Percentiles rank a stretch among this genome's conserved stretches.
phyloP scores from a whole-genome alignment of 2,329 filamentous ascomycete species.

The Cladophialophora yegresii region DNA sequence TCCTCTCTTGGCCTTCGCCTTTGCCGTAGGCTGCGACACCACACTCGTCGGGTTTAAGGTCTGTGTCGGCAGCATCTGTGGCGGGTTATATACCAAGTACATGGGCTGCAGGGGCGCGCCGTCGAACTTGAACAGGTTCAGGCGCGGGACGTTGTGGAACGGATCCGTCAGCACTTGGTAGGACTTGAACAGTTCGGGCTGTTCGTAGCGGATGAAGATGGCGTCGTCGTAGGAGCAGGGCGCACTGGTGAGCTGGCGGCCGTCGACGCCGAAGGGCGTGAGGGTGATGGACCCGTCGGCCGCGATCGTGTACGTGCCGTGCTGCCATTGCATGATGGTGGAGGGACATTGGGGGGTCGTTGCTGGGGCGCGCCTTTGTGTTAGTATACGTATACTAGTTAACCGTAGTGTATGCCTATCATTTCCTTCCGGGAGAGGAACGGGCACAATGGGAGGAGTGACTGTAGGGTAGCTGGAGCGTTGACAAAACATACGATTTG shows the following conservation, averaged over 20 bases:
- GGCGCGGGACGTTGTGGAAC: constrained; percentile 63
- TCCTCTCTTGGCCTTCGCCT: constrained; percentile 41
- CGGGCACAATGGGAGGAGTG: background rate
- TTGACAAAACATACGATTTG: constrained; percentile 61
- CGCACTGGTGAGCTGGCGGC: constrained; percentile 66
- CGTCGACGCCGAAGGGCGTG: constrained; percentile 65
- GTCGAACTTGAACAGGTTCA: constrained; percentile 66
- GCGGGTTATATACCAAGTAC: constrained; percentile 64
- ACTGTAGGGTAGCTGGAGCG: background rate
- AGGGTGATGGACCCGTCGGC: constrained; percentile 61
- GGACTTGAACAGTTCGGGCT: constrained; percentile 62
- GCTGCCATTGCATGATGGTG: constrained; percentile 72
- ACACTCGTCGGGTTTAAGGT: constrained; percentile 61
- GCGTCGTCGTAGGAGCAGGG: constrained; percentile 61
- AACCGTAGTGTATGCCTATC: background rate
- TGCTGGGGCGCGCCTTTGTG: constrained; percentile 46
- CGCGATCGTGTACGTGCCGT: constrained; percentile 62
- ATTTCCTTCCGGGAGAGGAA: background rate
- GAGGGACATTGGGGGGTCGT: constrained; percentile 61
- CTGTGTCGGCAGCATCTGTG: constrained; percentile 69
- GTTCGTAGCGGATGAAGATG: constrained; percentile 67
- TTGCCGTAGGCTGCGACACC: constrained; percentile 42
- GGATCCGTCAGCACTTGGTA: constrained; percentile 55
- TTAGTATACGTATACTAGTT: constrained; percentile 5
- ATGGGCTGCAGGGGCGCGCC: constrained; percentile 67